Conservation (phyloP, 495 filamentous ascomycete genomes). For the Neurospora terricola region DNA sequence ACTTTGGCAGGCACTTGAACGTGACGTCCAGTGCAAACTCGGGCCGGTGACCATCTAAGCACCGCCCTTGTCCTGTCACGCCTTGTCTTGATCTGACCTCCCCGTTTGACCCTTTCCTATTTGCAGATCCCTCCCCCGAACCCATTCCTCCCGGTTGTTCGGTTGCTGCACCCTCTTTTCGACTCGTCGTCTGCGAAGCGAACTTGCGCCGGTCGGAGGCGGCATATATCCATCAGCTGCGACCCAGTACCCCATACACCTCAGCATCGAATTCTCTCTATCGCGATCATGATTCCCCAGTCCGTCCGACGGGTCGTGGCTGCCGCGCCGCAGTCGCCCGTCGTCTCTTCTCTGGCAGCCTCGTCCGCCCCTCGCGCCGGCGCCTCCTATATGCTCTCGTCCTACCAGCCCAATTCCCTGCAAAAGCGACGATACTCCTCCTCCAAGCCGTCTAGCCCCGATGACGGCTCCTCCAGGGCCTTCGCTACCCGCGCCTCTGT, state of each 20-base stretch:
- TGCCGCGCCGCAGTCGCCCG: slow-evolving; percentile 31
- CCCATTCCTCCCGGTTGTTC: slow-evolving; percentile 7
- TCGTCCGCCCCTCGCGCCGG: slow-evolving; percentile 26
- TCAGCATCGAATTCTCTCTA: slow-evolving; percentile 1
- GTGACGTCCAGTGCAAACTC: slow-evolving; percentile 11
- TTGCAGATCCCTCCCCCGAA: not conserved
- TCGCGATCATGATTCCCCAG: slow-evolving; percentile 38
- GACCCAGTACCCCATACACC: slow-evolving; percentile 1
- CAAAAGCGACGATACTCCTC: slow-evolving; percentile 45
- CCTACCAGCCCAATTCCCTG: slow-evolving; percentile 24
- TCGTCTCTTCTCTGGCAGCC: slow-evolving; percentile 27
- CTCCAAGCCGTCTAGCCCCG: slow-evolving; percentile 47
- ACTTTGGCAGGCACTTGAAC: slow-evolving; percentile 5
- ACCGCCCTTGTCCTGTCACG: slow-evolving; percentile 1
- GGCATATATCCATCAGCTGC: slow-evolving; percentile 9
- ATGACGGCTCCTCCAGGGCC: slow-evolving; percentile 40
- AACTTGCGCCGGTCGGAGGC: not conserved
- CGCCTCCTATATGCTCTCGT: slow-evolving; percentile 21
- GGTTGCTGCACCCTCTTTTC: not conserved
- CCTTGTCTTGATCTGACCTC: not conserved
- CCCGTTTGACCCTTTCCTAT: not conserved
- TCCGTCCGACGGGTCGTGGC: slow-evolving; percentile 39
- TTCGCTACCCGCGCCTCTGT: slow-evolving; percentile 31
- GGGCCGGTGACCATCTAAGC: slow-evolving; percentile 6
- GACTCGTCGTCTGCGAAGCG: not conserved